Percentiles rank a stretch among this genome's conserved stretches.
Conservation (phyloP, 345 rosid species). For the Eutrema japonicum region DNA sequence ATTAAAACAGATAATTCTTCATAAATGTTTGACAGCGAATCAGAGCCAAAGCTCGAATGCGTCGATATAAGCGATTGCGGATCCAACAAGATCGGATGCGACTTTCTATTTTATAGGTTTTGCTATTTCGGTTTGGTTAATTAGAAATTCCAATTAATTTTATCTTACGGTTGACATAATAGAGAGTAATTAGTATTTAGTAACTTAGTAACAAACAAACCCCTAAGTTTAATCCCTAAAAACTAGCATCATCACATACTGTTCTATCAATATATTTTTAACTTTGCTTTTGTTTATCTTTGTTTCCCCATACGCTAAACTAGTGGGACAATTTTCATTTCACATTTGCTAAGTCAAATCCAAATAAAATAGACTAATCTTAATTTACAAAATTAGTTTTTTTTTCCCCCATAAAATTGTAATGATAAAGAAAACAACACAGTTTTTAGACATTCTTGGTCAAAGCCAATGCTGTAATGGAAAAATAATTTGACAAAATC, state of each 20-base stretch:
- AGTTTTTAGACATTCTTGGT: conserved; percentile 34
- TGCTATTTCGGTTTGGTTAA: background rate
- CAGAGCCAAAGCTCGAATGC: no score
- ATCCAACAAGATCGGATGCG: no score
- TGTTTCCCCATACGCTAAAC: conserved; percentile 18
- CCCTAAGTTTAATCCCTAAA: conserved; percentile 28
- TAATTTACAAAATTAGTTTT: conserved; percentile 11
- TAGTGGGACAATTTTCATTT: conserved; percentile 23
- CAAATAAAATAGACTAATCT: conserved; percentile 4
- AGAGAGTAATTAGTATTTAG: background rate
- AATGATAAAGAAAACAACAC: background rate
- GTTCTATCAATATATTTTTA: conserved; percentile 13
- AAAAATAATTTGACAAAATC: background rate
- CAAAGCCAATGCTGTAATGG: conserved; percentile 28
- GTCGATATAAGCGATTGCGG: no score
- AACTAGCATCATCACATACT: conserved; percentile 42
- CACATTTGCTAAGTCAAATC: conserved; percentile 37
- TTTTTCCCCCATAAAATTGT: background rate
- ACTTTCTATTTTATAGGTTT: background rate
- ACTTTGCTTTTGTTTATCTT: conserved; percentile 12
- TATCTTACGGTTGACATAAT: background rate
- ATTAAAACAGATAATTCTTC: no score
- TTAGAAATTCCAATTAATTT: background rate
- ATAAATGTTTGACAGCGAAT: no score
- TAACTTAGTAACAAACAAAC: conserved; percentile 15